These are phyloP conservation scores for Streptanthus diversifolius DNA, from an alignment of 345 rosid species.

Conservation along the genomic window DNA sequence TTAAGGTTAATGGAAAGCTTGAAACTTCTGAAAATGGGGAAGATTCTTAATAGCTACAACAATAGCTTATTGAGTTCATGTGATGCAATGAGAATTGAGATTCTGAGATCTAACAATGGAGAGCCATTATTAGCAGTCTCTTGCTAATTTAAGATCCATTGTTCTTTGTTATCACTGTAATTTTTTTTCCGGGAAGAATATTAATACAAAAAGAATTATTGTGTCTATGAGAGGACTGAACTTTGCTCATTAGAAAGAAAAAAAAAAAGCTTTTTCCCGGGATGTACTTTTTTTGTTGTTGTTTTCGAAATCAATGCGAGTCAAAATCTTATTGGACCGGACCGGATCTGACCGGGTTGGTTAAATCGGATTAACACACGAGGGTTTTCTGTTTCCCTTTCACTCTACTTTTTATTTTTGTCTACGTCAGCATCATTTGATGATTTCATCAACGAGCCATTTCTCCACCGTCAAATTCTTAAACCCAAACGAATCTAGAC, in stretches of 20 bases:
- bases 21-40: slow-evolving; percentile 23
- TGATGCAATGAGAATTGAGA: neutral
- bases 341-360: neutral
- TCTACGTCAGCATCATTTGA: slow-evolving; percentile 24
- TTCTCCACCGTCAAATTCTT: slow-evolving; percentile 26
- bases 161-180: neutral
- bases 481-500: slow-evolving; percentile 21
- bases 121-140: neutral
- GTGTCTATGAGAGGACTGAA: neutral
- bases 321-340: neutral
- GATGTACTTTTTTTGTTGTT: neutral
- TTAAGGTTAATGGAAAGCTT: slow-evolving; percentile 19
- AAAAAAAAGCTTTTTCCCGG: too few species aligned
- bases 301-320: neutral
- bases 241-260: neutral
- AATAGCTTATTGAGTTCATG: neutral
- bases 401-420: neutral
- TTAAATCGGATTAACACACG: neutral
- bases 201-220: neutral
- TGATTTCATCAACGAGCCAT: neutral
- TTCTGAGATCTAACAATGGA: neutral
- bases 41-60: slow-evolving; percentile 11
- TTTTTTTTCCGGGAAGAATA: neutral
- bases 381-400: slow-evolving; percentile 28
- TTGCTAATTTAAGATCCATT: neutral